A percentile compares a stretch with the other conserved stretches of the same genome.
phyloP scores from a whole-genome alignment of 495 filamentous ascomycete genomes.

The Lophium mytilinum region DNA sequence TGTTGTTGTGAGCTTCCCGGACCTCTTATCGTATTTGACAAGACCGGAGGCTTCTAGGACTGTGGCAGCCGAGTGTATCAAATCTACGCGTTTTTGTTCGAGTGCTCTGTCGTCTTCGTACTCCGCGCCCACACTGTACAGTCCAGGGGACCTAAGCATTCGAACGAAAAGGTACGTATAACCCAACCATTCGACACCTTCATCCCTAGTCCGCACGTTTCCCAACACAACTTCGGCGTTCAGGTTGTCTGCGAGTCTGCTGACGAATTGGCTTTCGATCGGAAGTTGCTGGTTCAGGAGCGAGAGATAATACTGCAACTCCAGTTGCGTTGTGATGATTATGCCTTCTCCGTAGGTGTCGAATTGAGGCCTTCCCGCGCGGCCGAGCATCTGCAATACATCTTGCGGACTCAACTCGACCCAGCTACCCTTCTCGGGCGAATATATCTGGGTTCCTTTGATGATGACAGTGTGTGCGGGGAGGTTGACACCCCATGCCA shows the following conservation, averaged over 20 bases:
- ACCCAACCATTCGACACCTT: slow-evolving; percentile 96
- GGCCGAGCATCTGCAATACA: slow-evolving; percentile 96
- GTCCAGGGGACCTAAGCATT: slow-evolving; percentile 90
- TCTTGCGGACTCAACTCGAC: slow-evolving; percentile 97
- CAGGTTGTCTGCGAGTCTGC: slow-evolving; percentile 89
- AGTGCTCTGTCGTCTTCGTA: slow-evolving; percentile 87
- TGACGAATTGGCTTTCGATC: slow-evolving; percentile 93
- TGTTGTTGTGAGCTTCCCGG: slow-evolving; percentile 79
- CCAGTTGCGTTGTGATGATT: slow-evolving; percentile 90
- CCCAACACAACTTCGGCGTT: slow-evolving; percentile 96
- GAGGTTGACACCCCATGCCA: slow-evolving; percentile 94
- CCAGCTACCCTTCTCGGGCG: slow-evolving; percentile 97
- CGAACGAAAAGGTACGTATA: slow-evolving; percentile 98
- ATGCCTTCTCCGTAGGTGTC: slow-evolving; percentile 98
- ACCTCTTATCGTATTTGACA: slow-evolving; percentile 91
- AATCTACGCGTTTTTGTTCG: slow-evolving; percentile 92
- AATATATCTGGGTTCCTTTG: slow-evolving; percentile 96
- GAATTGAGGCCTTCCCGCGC: slow-evolving; percentile 91
- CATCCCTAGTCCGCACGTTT: slow-evolving; percentile 85
- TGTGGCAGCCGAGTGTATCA: slow-evolving; percentile 87
- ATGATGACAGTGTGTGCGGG: slow-evolving; percentile 95
- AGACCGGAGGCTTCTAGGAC: slow-evolving; percentile 82
- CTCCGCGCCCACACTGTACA: slow-evolving; percentile 93
- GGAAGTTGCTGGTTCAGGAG: slow-evolving; percentile 94
- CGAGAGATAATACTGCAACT: slow-evolving; percentile 95